Evolutionary conservation across 768 basidiomycete genomes (phyloP).

Genomic region (Pilatotrama ljubarskyi): DNA sequence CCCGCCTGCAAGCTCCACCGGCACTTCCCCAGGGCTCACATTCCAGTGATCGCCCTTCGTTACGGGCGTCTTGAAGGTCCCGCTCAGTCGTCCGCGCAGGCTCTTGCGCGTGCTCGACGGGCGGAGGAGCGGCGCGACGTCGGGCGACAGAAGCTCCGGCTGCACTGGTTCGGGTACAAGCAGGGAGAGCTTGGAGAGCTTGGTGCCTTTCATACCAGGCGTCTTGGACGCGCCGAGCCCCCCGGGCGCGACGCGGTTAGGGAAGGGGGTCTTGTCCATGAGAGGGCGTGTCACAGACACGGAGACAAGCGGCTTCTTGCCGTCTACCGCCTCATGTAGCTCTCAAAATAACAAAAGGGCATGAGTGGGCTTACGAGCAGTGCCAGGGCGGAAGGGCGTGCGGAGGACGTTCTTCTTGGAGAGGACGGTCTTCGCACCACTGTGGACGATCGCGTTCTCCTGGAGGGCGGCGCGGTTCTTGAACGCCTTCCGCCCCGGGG

Average conservation of each 20-base stretch:
- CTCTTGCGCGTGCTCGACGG: slow-evolving; percentile 73
- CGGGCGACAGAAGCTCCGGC: slow-evolving; percentile 32
- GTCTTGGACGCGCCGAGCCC: slow-evolving; percentile 37
- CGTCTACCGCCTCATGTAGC: slow-evolving; percentile 11
- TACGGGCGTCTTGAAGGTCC: slow-evolving; percentile 63
- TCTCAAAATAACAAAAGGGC: neutral
- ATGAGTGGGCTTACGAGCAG: slow-evolving; percentile 28
- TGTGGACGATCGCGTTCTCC: slow-evolving; percentile 51
- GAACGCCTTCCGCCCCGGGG: slow-evolving; percentile 51
- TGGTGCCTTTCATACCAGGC: slow-evolving; percentile 32
- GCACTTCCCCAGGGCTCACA: slow-evolving; percentile 56
- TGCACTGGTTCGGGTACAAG: slow-evolving; percentile 27
- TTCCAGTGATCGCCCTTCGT: slow-evolving; percentile 76
- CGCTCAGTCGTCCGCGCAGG: slow-evolving; percentile 53
- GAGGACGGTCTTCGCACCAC: slow-evolving; percentile 43
- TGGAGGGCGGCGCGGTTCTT: slow-evolving; percentile 41
- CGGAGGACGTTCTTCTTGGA: slow-evolving; percentile 41
- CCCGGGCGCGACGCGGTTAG: slow-evolving; percentile 48
- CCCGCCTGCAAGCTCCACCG: slow-evolving; percentile 24
- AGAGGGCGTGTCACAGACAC: slow-evolving; percentile 47
- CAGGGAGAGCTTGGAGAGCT: slow-evolving; percentile 40
- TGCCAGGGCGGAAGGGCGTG: slow-evolving; percentile 37
- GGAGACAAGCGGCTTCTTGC: slow-evolving; percentile 27
- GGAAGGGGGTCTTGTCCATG: slow-evolving; percentile 75
- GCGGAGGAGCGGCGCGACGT: slow-evolving; percentile 42